phyloP scores from a whole-genome alignment of 768 basidiomycete species.

The Boletus coccyginus region DNA sequence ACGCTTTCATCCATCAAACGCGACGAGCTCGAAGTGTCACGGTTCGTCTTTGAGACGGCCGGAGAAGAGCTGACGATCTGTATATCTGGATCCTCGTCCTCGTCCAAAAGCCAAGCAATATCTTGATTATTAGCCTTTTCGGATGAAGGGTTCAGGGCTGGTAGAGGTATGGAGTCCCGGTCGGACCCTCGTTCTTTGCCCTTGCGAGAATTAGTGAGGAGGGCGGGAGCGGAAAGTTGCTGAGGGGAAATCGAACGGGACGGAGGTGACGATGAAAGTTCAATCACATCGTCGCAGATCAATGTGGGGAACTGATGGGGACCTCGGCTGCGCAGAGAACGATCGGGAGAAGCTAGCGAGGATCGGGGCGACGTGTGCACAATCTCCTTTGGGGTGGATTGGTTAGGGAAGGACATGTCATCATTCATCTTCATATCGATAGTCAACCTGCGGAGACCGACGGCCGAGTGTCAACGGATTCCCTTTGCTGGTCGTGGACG shows the following conservation, averaged over 20 bases:
- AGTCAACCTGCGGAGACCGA: constrained; percentile 41
- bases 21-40: background rate
- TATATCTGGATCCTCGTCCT: constrained; percentile 56
- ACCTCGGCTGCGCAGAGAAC: background rate
- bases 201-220: background rate
- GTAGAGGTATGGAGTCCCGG: background rate
- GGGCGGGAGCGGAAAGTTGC: background rate
- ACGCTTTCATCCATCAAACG: constrained; percentile 22
- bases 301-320: constrained; percentile 22
- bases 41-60: constrained; percentile 9
- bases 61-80: constrained; percentile 56
- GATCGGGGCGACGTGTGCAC: constrained; percentile 5
- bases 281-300: constrained; percentile 26
- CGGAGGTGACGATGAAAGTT: constrained; percentile 32
- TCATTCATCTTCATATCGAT: constrained; percentile 56
- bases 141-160: background rate
- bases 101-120: constrained; percentile 68
- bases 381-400: constrained; percentile 2
- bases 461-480: constrained; percentile 36
- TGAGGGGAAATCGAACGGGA: constrained; percentile 15
- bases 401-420: constrained; percentile 29
- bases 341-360: constrained; percentile 15
- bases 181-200: constrained; percentile 12
- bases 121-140: constrained; percentile 29
- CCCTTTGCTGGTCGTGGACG: constrained; percentile 22